These are phyloP conservation scores for Trametes coccinea DNA, from an alignment of 768 basidiomycete species.

Conservation along the genomic window DNA sequence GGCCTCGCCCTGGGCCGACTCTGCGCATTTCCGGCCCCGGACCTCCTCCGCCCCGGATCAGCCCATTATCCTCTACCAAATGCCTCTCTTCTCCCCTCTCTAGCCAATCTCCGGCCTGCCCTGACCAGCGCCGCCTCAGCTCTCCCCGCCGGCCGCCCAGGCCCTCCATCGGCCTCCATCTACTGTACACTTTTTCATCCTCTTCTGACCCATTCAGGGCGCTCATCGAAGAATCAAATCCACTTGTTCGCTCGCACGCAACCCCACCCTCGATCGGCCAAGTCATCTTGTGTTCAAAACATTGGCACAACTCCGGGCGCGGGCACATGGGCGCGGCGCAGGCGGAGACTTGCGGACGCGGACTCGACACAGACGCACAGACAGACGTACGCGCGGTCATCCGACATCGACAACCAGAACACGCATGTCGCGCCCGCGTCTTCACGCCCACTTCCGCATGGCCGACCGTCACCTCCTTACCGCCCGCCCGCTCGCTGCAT, in stretches of 20 bases:
- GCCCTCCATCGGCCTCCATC: background rate
- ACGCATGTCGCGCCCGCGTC: background rate
- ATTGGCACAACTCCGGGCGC: background rate
- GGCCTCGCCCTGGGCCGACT: background rate
- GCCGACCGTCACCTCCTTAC: background rate
- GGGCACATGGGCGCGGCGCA: background rate
- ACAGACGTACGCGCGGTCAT: background rate
- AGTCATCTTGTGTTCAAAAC: background rate
- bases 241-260: background rate
- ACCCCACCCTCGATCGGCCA: background rate
- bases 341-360: background rate
- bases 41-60: conserved; percentile 6
- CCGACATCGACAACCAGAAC: too few relatives aligned
- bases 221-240: background rate
- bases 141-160: conserved; percentile 4
- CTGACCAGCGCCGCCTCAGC: background rate
- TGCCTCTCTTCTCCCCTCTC: background rate
- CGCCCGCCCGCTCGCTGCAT: background rate
- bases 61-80: background rate
- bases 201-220: background rate
- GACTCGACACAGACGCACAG: background rate
- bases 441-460: conserved; percentile 15
- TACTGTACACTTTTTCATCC: background rate
- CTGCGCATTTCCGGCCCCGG: background rate
- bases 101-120: conserved; percentile 9